Evolutionary conservation across 1,139 yeast genomes (phyloP).

Genomic region (Geotrichum reessii): DNA sequence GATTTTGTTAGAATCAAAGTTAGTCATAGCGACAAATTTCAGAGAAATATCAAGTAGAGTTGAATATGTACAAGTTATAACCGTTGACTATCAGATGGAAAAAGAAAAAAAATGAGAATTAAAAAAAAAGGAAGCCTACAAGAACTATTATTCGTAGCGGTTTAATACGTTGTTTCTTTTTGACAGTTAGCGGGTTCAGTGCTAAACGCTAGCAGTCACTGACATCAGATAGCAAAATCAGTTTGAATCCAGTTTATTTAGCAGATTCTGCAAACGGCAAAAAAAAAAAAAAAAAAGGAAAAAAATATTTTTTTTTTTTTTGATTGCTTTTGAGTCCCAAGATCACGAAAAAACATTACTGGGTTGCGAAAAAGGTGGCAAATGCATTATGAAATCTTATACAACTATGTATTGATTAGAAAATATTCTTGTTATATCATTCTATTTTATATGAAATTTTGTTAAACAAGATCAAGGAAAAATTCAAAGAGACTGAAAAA

Average conservation of each 20-base stretch:
- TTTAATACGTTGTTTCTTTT: neutral
- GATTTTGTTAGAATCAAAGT: neutral
- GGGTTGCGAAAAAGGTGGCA: neutral
- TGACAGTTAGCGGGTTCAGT: neutral
- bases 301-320: neutral
- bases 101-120: neutral
- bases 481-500: no score
- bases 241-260: neutral
- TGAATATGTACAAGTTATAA: neutral
- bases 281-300: neutral
- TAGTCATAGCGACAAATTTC: neutral
- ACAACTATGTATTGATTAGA: neutral
- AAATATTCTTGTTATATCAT: no score
- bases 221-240: neutral
- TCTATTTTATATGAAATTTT: no score
- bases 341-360: neutral
- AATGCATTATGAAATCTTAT: neutral
- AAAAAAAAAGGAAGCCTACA: neutral
- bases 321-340: neutral
- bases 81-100: neutral
- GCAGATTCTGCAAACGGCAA: neutral
- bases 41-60: neutral
- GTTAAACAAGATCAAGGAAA: no score
- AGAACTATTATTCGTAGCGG: neutral
- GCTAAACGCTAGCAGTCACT: neutral